A percentile compares a stretch with the other conserved stretches of the same genome.
These are phyloP conservation scores for Epithele typhae DNA, from an alignment of 768 basidiomycete species.

Conservation along the genomic window DNA sequence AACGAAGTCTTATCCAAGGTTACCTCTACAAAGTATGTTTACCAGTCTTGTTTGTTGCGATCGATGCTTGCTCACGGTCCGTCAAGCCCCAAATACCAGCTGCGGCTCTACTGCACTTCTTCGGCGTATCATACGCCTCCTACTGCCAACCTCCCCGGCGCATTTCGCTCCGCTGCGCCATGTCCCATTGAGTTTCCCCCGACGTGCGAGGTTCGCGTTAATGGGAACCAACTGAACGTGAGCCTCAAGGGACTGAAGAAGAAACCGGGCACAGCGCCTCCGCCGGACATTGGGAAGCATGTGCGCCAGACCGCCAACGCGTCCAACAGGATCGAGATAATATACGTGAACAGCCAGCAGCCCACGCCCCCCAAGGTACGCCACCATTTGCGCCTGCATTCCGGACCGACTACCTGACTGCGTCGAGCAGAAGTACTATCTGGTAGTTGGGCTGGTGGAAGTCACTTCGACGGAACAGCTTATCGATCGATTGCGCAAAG, in stretches of 20 bases:
- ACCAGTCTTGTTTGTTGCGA: too few relatives aligned
- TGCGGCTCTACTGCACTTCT: conserved; percentile 87
- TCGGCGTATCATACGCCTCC: conserved; percentile 63
- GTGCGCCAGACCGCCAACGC: conserved; percentile 40
- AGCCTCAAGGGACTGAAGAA: conserved; percentile 93
- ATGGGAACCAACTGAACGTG: conserved; percentile 59
- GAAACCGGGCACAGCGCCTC: conserved; percentile 92
- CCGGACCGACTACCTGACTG: too few relatives aligned
- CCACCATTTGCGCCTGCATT: background rate
- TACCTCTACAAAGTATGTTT: conserved; percentile 48
- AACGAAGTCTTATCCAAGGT: conserved; percentile 63
- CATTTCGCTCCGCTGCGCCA: conserved; percentile 49
- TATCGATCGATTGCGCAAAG: conserved; percentile 63
- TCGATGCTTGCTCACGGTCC: too few relatives aligned
- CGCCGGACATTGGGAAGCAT: conserved; percentile 57
- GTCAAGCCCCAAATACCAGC: conserved; percentile 64
- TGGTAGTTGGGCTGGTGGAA: conserved; percentile 83
- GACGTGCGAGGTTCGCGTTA: conserved; percentile 88
- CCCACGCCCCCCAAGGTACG: conserved; percentile 69
- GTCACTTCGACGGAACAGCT: conserved; percentile 64
- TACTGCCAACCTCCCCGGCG: too few relatives aligned
- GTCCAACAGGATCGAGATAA: conserved; percentile 76
- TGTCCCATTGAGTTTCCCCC: conserved; percentile 89
- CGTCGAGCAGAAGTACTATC: conserved; percentile 74
- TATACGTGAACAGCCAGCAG: conserved; percentile 86